These are phyloP conservation scores for Rhodofomes roseus DNA, from an alignment of 1,284 basidiomycete species.

Conservation along the genomic window DNA sequence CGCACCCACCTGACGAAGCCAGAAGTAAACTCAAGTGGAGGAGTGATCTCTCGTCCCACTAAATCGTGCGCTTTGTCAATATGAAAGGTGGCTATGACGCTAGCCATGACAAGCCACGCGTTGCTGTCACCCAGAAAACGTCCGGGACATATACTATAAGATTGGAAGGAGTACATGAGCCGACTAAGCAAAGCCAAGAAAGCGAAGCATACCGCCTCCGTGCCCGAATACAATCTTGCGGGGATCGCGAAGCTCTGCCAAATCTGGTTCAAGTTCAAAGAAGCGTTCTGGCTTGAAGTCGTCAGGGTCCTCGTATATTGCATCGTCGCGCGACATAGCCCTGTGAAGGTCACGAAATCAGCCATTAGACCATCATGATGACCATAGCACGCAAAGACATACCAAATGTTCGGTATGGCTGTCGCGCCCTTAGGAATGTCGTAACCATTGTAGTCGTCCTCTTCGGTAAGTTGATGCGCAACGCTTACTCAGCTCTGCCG, in stretches of 20 bases:
- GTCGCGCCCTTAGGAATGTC: constrained; percentile 13
- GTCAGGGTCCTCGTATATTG: constrained; percentile 18
- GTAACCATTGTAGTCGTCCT: constrained; percentile 9
- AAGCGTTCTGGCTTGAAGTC: constrained; percentile 24
- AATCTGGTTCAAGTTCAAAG: constrained; percentile 13
- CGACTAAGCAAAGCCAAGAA: neutral
- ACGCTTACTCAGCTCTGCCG: no score
- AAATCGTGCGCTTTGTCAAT: neutral
- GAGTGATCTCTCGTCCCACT: neutral
- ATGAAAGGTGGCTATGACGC: constrained; percentile 1
- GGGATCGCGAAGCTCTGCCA: constrained; percentile 20
- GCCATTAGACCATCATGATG: neutral
- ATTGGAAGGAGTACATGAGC: neutral
- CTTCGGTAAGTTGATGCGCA: constrained; percentile 8
- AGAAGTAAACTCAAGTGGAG: neutral
- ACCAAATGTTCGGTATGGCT: constrained; percentile 15
- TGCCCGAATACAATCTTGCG: constrained; percentile 20
- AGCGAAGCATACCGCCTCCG: constrained; percentile 10
- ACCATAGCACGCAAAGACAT: neutral
- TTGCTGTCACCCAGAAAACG: constrained; percentile 4
- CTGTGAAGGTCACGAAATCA: constrained; percentile 4
- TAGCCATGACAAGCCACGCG: constrained; percentile 4
- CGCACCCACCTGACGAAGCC: constrained; percentile 1
- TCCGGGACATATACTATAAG: constrained; percentile 6
- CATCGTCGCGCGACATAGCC: constrained; percentile 21